Evolutionary conservation across 352 stramenopile genomes (phyloP).

Genomic region (Phytophthora syringae): DNA sequence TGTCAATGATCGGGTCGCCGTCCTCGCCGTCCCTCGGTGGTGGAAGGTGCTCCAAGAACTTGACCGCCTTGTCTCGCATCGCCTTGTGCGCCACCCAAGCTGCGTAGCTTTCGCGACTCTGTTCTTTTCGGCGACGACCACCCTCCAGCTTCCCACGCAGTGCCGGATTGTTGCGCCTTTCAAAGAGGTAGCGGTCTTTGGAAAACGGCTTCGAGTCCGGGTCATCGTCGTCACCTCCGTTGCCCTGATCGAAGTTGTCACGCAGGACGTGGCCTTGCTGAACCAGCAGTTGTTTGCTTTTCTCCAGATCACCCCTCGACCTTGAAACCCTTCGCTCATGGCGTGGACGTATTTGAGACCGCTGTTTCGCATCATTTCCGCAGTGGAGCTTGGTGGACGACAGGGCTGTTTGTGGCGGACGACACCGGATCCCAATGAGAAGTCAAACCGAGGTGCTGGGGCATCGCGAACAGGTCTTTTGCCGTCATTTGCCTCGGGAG

Average conservation of each 20-base stretch:
- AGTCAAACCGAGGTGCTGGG: constrained; percentile 69
- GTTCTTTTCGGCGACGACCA: constrained; percentile 51
- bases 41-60: constrained; percentile 75
- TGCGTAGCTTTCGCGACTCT: constrained; percentile 78
- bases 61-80: constrained; percentile 75
- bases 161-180: constrained; percentile 67
- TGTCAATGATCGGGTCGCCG: constrained; percentile 20
- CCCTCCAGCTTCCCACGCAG: constrained; percentile 58
- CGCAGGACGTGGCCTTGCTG: constrained; percentile 81
- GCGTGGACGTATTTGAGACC: constrained; percentile 86
- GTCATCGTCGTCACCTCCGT: constrained; percentile 44
- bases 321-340: constrained; percentile 88
- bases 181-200: constrained; percentile 77
- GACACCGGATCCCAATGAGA: constrained; percentile 62
- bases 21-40: constrained; percentile 43
- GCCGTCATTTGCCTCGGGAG: constrained; percentile 13
- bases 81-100: constrained; percentile 84
- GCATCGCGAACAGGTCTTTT: constrained; percentile 9
- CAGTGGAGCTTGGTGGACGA: constrained; percentile 69
- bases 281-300: constrained; percentile 72
- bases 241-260: constrained; percentile 73
- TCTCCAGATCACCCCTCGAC: constrained; percentile 85
- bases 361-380: constrained; percentile 78
- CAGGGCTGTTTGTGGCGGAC: constrained; percentile 59
- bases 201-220: constrained; percentile 53